Base-by-base conservation (phyloP, 2,329 filamentous ascomycete genomes). In the Diaporthe sp. region DNA sequence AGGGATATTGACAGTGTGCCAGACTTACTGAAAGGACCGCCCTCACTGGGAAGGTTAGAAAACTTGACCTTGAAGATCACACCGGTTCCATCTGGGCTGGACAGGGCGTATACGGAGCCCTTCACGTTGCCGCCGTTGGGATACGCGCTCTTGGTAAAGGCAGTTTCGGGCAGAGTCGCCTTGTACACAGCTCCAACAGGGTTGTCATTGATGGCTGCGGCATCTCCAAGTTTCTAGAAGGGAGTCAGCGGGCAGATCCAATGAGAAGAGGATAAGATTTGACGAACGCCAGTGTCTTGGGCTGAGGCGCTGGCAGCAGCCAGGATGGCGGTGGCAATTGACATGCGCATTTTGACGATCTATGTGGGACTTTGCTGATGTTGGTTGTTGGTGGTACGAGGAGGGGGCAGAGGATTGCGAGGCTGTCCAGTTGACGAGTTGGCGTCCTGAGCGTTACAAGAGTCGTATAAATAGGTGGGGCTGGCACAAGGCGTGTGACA, bases 1-100 rank as follows among this genome's bases (percentile, higher is more conserved):
- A 42, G 28, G 70, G 69, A 34, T 42, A 28, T 37, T 46, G 58
- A 10, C 25, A 44, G 9, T 61, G 58, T 51, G 55, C 84, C 84
- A 49, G 37, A 17, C 82, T 75, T 79, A 84, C 82, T 75, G 75
- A 84, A 82, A 9, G 82, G 81, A 15, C 81, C 83, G 34, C 79
- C 82, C 15, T 76, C 77, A 77, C 78, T 79, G 69, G 83, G 83
- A 34, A 84, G 79, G 69, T 81, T 80, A 39, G 79, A 80, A 74
- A 84, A 81, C 44, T 75, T 77, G 69, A 84, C 72, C 49, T 75
- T 79, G 78, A 84, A 83, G 28, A 77, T 71, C 25, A 84, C 81
- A n/a, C 83, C 83, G 13, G 74, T 62, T 39, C 83, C 82, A 67
- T 79, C 77, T 5, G 79, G 75, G 37, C 72, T 76, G 7, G 83